Evolutionary conservation across 192 early-diverging fungal species (phyloP).

Genomic region (Powellomyces hirtus): DNA sequence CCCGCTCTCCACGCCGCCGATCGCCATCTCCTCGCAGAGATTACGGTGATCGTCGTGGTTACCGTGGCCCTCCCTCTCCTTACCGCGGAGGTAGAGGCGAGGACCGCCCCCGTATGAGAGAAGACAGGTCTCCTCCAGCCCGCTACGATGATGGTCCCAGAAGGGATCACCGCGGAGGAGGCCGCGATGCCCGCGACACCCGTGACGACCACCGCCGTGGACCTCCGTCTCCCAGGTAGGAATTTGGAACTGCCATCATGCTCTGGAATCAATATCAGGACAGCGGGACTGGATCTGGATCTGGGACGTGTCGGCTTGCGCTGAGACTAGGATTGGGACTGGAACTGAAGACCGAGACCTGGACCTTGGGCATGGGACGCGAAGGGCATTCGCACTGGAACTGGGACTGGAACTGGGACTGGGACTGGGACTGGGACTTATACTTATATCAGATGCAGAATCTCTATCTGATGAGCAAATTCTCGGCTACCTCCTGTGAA

Average conservation of each 20-base stretch:
- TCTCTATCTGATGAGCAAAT: no score
- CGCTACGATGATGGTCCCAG: constrained; percentile 1
- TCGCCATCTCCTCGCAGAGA: background rate
- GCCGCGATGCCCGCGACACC: no score
- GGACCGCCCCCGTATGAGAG: background rate
- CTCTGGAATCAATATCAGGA: no score
- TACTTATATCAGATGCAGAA: no score
- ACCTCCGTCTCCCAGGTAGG: constrained; percentile 12
- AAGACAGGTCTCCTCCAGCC: constrained; percentile 19
- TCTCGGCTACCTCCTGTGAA: no score
- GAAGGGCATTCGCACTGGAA: background rate
- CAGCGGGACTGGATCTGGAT: no score
- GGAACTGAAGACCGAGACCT: background rate
- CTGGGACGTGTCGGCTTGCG: background rate
- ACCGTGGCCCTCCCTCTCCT: background rate
- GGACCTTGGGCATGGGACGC: background rate
- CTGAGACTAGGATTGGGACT: background rate
- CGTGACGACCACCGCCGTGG: constrained; percentile 6
- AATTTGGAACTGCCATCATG: no score
- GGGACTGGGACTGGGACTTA: no score
- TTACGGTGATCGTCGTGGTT: background rate
- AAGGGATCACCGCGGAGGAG: background rate
- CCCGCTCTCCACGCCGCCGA: background rate
- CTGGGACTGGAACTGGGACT: background rate
- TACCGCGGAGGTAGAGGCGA: constrained; percentile 3